Evolutionary conservation across 2,329 filamentous ascomycete genomes (phyloP), one percentile per base, ranked within the genome.

Genomic region (Colletotrichum sp.): DNA sequence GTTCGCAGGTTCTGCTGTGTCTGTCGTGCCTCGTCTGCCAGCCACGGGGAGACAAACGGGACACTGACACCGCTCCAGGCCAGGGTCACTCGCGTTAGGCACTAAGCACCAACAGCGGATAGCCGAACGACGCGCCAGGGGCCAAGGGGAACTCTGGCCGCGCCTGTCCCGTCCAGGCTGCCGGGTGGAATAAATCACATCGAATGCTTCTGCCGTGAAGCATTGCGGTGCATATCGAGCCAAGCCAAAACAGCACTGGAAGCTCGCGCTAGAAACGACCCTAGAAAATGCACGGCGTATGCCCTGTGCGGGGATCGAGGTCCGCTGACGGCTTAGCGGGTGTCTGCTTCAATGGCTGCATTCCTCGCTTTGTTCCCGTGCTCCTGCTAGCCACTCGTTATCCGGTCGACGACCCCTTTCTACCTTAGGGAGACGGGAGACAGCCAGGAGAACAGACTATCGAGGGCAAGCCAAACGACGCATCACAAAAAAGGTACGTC

Each of bases 241-340:
- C 73, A 71, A 60, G 67, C 67, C 67, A 26, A 64, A 75, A 73
- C 32, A 68, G 64, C 39, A 75, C 32, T 43, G 59, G 32, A 63
- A 68, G 63, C 48, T 34, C 21, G 63, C 68, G 64, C 70, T 73
- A 73, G 57, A 73, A 68, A 75, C 70, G 63, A 32, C 73, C 70
- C 73, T 75, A 75, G 73, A 73, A 75, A 75, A 72, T 61, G 57
- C 61, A 74, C 59, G 64, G 70, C 57, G 65, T 64, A 26, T 68
- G 73, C 48, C 70, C 73, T 73, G 64, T 73, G 73, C 70, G 70
- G 73, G 70, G 59, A 60, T 68, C 59, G 43, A 73, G 73, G 70
- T 68, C 73, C 73, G 70, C 73, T 75, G 73, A 73, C 64, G 69
- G 72, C 28, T 64, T 71, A 52, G 68, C 26, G 32, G 52, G 36